Evolutionary conservation across 2,329 filamentous ascomycete species (phyloP).

Genomic region (Exophiala sp.): DNA sequence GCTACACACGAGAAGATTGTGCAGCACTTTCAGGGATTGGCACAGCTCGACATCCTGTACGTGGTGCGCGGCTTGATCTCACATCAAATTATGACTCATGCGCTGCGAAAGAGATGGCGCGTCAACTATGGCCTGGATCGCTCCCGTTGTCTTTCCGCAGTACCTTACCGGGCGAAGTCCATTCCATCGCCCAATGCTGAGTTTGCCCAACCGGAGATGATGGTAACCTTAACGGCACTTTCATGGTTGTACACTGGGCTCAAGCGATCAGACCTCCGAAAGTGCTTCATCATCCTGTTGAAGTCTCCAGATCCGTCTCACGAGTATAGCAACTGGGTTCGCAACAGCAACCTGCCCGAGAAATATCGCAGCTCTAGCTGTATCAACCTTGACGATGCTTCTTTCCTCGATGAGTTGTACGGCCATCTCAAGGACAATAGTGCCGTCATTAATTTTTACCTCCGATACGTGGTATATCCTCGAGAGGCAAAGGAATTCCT

Average conservation of each 20-base stretch:
- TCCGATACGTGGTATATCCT: slow-evolving; percentile 58
- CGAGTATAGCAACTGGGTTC: slow-evolving; percentile 44
- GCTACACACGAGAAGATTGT: neutral
- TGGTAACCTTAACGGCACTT: slow-evolving; percentile 55
- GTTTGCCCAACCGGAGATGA: slow-evolving; percentile 61
- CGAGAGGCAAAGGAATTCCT: slow-evolving; percentile 62
- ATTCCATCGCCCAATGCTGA: slow-evolving; percentile 54
- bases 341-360: slow-evolving; percentile 29
- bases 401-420: slow-evolving; percentile 52
- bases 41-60: slow-evolving; percentile 26
- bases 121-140: slow-evolving; percentile 61
- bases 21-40: slow-evolving; percentile 5
- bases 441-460: slow-evolving; percentile 60
- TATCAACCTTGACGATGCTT: slow-evolving; percentile 59
- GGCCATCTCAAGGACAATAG: slow-evolving; percentile 53
- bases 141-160: slow-evolving; percentile 54
- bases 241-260: slow-evolving; percentile 59
- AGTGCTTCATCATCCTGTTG: slow-evolving; percentile 47
- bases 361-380: slow-evolving; percentile 44
- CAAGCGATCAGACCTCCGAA: slow-evolving; percentile 47
- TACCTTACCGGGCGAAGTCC: slow-evolving; percentile 61
- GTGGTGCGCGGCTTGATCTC: slow-evolving; percentile 51
- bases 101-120: slow-evolving; percentile 59
- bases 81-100: slow-evolving; percentile 52
- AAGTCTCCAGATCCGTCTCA: slow-evolving; percentile 50